Base-by-base conservation (phyloP, 169 alveolate species). In the Neospora caninum region DNA sequence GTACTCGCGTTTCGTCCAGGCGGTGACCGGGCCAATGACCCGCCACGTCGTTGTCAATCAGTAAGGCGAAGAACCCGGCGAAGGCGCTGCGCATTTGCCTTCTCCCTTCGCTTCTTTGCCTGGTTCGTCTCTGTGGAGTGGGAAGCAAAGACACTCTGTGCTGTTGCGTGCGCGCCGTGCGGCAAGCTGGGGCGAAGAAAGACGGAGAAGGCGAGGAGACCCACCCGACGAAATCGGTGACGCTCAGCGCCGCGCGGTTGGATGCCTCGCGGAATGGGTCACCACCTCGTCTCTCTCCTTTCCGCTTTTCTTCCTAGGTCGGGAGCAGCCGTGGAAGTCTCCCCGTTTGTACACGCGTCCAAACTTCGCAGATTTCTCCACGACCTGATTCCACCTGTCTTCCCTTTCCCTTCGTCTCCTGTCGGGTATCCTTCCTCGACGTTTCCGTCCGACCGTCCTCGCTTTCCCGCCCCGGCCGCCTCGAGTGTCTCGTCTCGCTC, bases 361-460 rank as follows among this genome's bases (percentile, higher is more conserved):
- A 54, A 88, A 13, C 84, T 92, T 13, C 87, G 45, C 27, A 42
- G 64, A 31, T 92, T 92, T 41, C 86, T 92, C 58, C 94, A 54
- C 34, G 41, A 29, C 69, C 67, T 92, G 0, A 92, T 92, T 91
- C 94, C 94, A 45, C 94, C 94, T 54, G 84, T 92, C 36, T 92
- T 92, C 70, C 94, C 94, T 0, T 41, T 42, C n/a, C 64, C 89
- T 18, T 36, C 84, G 43, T 31, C 84, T 18, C 84, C 84, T 34
- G 49, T 73, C 43, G n/a, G 31, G 84, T 22, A 6, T 22, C 45
- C 13, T 41, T 16, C 84, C 84, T 16, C n/a, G 7, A 64, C 73
- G 73, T 22, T 1, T 64, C 7, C 73, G 73, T 7, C 73, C 7
- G 73, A 13, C 73, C n/a, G n/a, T n/a, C n/a, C n/a, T n/a, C n/a